These are phyloP conservation scores for Ottelia alismoides DNA, from an alignment of 106 monocot genomes.

Conservation along the genomic window DNA sequence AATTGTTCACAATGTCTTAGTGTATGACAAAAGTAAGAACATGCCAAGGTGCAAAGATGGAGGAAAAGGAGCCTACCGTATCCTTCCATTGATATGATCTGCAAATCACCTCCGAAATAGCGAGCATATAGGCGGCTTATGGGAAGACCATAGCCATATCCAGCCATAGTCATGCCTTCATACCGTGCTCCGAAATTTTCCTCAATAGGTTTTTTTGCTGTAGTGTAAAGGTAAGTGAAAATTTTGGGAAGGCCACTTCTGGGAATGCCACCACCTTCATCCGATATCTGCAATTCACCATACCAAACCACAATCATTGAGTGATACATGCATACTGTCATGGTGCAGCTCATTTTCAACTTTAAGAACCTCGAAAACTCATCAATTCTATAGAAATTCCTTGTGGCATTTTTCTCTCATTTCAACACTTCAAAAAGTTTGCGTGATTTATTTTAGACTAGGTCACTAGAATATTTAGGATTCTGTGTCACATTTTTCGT, in stretches of 20 bases:
- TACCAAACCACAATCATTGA: too few relatives aligned
- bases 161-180: slow-evolving; percentile 75
- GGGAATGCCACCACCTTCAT: slow-evolving; percentile 96
- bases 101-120: slow-evolving; percentile 98
- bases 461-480: too few relatives aligned
- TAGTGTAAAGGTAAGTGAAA: slow-evolving; percentile 91
- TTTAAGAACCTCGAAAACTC: too few relatives aligned
- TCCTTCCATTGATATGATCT: slow-evolving; percentile 99
- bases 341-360: too few relatives aligned
- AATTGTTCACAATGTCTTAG: too few relatives aligned
- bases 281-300: slow-evolving; percentile 74
- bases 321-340: too few relatives aligned
- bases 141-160: slow-evolving; percentile 90
- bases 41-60: background rate
- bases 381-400: too few relatives aligned
- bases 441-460: too few relatives aligned
- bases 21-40: too few relatives aligned
- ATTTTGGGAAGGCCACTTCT: slow-evolving; percentile 92
- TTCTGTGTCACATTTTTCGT: too few relatives aligned
- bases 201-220: slow-evolving; percentile 65
- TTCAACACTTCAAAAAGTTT: too few relatives aligned
- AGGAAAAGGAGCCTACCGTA: slow-evolving; percentile 43
- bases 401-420: too few relatives aligned
- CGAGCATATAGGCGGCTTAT: slow-evolving; percentile 97
- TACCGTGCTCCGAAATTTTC: slow-evolving; percentile 29